Evolutionary conservation across 805 yeast genomes (phyloP).

Genomic region (Kluyveromyces nonfermentans): DNA sequence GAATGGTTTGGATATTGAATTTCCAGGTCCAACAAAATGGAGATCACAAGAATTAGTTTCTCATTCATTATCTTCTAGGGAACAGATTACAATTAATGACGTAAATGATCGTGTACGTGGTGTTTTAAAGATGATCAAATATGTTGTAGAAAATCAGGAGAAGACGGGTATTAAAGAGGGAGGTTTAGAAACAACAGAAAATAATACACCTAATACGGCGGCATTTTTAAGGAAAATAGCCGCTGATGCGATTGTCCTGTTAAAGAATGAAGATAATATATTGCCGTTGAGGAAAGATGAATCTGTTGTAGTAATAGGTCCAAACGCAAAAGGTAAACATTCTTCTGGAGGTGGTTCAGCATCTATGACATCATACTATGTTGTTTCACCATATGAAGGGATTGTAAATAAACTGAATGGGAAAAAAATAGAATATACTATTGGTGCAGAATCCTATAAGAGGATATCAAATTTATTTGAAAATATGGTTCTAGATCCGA

Average conservation of each 20-base stretch:
- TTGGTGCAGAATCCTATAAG: conserved; percentile 32
- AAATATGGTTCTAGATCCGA: conserved; percentile 11
- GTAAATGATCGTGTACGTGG: conserved; percentile 41
- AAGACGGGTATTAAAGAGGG: conserved; percentile 29
- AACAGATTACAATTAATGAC: conserved; percentile 29
- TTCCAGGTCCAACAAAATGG: conserved; percentile 56
- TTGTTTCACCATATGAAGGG: conserved; percentile 40
- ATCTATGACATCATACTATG: conserved; percentile 38
- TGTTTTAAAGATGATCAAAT: conserved; percentile 40
- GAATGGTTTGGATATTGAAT: conserved; percentile 54
- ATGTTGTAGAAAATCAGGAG: conserved; percentile 32
- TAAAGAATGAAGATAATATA: conserved; percentile 41
- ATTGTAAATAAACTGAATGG: conserved; percentile 26
- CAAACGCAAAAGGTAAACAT: conserved; percentile 41
- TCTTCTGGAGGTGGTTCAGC: conserved; percentile 61
- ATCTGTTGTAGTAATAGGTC: conserved; percentile 47
- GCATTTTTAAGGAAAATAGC: conserved; percentile 37
- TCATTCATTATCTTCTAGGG: conserved; percentile 35
- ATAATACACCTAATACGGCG: conserved; percentile 40
- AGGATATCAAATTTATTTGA: conserved; percentile 29
- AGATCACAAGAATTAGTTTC: conserved; percentile 29
- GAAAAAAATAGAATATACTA: conserved; percentile 20
- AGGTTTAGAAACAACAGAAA: conserved; percentile 30
- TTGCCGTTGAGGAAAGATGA: conserved; percentile 40
- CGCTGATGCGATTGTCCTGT: conserved; percentile 44